Evolutionary conservation across 1,284 basidiomycete genomes (phyloP), one percentile per base, ranked within the genome.

Genomic region (Inonotus hispidus): DNA sequence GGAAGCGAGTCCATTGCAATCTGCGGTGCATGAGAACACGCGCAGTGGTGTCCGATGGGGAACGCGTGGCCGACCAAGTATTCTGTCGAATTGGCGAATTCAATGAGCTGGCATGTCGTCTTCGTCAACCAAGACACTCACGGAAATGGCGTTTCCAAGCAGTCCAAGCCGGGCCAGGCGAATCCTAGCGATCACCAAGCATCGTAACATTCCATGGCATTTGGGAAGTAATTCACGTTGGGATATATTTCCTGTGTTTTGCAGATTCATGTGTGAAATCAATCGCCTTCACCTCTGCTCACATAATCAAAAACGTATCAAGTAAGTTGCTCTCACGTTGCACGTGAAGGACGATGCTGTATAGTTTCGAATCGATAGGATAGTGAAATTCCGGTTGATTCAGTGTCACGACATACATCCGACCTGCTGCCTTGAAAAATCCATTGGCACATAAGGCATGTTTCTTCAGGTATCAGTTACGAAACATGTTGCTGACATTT

Each of bases 371-470:
- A 53, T 25, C 23, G 41, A 1, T 13, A 19, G 14, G n/a, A 35
- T 35, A 4, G 25, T 52, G 23, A n/a, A n/a, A 13, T 6, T 35
- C 27, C n/a, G n/a, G 27, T 35, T n/a, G 7, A n/a, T 19, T 32
- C 4, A 52, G 35, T 27, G 16, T 52, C 19, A 7, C 19, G 13
- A 37, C 25, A 16, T 16, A 6, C 25, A 14, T 21, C 23, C 32
- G 61, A 70, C 68, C 68, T 68, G 67, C 67, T 77, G 87, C 88
- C 89, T 91, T 91, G 84, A 91, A 91, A 91, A 81, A 90, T 90
- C 89, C 89, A 78, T 90, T 91, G 89, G 79, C 88, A 90, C 88
- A 68, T 74, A 62, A 68, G 75, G 75, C 76, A 58, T 43, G 70
- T 66, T 47, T 4, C 27, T 38, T 1, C 5, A 13, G 29, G 16